Percentiles rank a stretch among this genome's conserved stretches.
phyloP scores from a whole-genome alignment of 768 basidiomycete genomes.

The Agrocybe praecox region DNA sequence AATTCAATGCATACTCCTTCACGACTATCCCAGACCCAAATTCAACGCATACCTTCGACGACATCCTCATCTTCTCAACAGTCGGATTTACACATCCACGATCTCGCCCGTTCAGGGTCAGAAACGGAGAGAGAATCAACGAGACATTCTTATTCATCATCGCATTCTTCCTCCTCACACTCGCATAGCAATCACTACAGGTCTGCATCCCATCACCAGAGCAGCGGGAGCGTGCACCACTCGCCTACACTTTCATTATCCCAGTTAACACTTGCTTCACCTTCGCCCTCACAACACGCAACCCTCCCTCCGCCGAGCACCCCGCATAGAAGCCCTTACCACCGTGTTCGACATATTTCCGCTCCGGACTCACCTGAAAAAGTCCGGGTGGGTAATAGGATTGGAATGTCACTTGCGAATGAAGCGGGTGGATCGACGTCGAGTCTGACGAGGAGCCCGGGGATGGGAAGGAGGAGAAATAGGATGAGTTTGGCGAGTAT shows the following conservation, averaged over 20 bases:
- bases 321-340: slow-evolving; percentile 14
- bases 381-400: slow-evolving; percentile 14
- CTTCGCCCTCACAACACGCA: slow-evolving; percentile 17
- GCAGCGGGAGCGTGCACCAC: background rate
- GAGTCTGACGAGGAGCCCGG: slow-evolving; percentile 27
- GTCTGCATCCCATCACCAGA: slow-evolving; percentile 17
- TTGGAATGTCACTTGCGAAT: background rate
- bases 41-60: no score
- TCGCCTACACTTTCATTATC: background rate
- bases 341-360: slow-evolving; percentile 26
- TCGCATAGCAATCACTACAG: slow-evolving; percentile 2
- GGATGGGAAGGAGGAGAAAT: slow-evolving; percentile 25
- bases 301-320: slow-evolving; percentile 17
- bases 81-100: slow-evolving; percentile 29
- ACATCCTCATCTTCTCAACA: slow-evolving; percentile 7
- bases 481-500: slow-evolving; percentile 29
- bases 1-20: background rate
- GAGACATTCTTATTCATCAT: slow-evolving; percentile 29
- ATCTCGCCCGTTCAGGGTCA: slow-evolving; percentile 62
- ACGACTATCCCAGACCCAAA: no score
- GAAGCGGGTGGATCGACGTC: slow-evolving; percentile 16
- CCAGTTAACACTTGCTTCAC: slow-evolving; percentile 3
- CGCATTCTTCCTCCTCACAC: slow-evolving; percentile 24
- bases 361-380: slow-evolving; percentile 36
- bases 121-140: slow-evolving; percentile 78